A percentile compares a stretch with the other conserved stretches of the same genome.
Evolutionary conservation across 2,329 filamentous ascomycete genomes (phyloP).

Genomic region (Trichophyton rubrum): DNA sequence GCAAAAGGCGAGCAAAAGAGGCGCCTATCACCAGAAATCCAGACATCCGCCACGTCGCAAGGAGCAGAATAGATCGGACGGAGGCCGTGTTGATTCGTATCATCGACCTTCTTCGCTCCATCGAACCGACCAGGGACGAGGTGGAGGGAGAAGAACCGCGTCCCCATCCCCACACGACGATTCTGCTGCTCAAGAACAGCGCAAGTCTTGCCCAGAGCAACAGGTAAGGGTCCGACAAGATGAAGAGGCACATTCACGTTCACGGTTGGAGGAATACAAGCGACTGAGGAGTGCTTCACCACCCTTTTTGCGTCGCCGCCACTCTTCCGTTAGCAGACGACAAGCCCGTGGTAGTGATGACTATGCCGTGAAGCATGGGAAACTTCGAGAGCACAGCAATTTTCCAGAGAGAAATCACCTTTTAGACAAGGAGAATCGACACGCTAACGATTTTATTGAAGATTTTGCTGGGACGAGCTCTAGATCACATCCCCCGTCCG

Average conservation of each 20-base stretch:
- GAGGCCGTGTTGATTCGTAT: slow-evolving; percentile 21
- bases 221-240: slow-evolving; percentile 18
- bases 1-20: slow-evolving; percentile 17
- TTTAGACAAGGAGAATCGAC: slow-evolving; percentile 23
- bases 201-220: slow-evolving; percentile 14
- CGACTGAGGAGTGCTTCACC: slow-evolving; percentile 32
- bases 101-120: slow-evolving; percentile 15
- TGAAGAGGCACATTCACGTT: slow-evolving; percentile 18
- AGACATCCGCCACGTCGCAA: slow-evolving; percentile 24
- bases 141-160: slow-evolving; percentile 17
- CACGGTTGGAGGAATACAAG: slow-evolving; percentile 26
- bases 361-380: slow-evolving; percentile 24
- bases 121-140: slow-evolving; percentile 16
- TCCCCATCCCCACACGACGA: slow-evolving; percentile 11
- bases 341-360: slow-evolving; percentile 29
- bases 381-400: slow-evolving; percentile 23
- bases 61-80: slow-evolving; percentile 21
- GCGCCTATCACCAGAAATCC: slow-evolving; percentile 31
- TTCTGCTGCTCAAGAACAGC: slow-evolving; percentile 13
- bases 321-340: slow-evolving; percentile 18
- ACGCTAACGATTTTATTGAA: slow-evolving; percentile 18
- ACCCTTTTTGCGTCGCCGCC: slow-evolving; percentile 19
- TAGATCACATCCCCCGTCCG: slow-evolving; percentile 18
- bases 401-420: slow-evolving; percentile 25
- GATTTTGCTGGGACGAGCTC: slow-evolving; percentile 18